phyloP scores from a whole-genome alignment of 768 basidiomycete genomes.

The Pleurotus tuber-regium region DNA sequence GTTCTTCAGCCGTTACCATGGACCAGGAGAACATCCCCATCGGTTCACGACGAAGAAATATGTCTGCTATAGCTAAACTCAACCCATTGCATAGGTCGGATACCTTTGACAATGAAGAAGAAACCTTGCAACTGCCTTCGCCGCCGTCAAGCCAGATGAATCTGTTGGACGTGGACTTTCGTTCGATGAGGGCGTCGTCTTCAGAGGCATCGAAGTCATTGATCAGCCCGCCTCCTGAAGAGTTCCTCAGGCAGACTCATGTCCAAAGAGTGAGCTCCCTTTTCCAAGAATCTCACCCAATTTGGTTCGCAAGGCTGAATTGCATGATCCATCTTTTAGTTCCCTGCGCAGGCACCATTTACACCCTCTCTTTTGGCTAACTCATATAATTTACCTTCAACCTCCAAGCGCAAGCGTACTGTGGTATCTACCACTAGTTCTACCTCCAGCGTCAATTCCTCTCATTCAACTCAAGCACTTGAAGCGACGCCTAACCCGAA shows the following conservation, averaged over 20 bases:
- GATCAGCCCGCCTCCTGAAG: conserved; percentile 67
- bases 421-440: conserved; percentile 19
- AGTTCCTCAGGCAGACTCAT: conserved; percentile 30
- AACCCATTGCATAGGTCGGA: not conserved
- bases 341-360: conserved; percentile 18
- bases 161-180: conserved; percentile 2
- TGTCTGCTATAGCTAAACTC: not conserved
- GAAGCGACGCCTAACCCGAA: conserved; percentile 62
- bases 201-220: conserved; percentile 26
- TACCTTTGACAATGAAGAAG: conserved; percentile 1
- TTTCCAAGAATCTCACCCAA: not conserved
- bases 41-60: not conserved
- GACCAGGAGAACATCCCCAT: conserved; percentile 10
- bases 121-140: conserved; percentile 5
- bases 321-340: conserved; percentile 12
- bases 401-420: conserved; percentile 39
- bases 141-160: conserved; percentile 6
- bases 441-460: conserved; percentile 15
- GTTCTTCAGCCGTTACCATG: no score
- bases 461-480: conserved; percentile 15
- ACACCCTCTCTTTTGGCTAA: conserved; percentile 21
- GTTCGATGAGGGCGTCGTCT: conserved; percentile 6
- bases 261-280: conserved; percentile 20
- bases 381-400: conserved; percentile 16
- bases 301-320: no score